phyloP scores from a whole-genome alignment of 192 early-diverging fungal genomes.

The Mortierella claussenii region DNA sequence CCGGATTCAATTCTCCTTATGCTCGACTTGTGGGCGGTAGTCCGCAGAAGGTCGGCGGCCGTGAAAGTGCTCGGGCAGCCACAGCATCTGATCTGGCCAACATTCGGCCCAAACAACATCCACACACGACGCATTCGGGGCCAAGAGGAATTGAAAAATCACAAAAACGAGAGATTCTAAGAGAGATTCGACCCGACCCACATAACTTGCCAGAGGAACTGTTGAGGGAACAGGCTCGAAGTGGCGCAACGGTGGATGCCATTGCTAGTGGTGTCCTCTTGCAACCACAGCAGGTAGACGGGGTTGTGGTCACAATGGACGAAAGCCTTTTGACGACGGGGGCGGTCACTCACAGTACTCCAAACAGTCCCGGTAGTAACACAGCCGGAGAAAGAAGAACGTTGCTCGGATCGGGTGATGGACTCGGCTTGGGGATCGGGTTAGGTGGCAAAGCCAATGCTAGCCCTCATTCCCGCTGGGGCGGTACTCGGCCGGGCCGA shows the following conservation, averaged over 20 bases:
- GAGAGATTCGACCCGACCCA: slow-evolving; percentile 43
- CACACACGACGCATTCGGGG: slow-evolving; percentile 28
- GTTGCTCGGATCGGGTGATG: slow-evolving; percentile 41
- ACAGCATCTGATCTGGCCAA: slow-evolving; percentile 21
- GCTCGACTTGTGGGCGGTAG: slow-evolving; percentile 22
- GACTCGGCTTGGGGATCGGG: slow-evolving; percentile 39
- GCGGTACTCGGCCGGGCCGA: not conserved
- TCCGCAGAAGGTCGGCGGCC: not conserved
- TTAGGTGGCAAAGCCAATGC: slow-evolving; percentile 32
- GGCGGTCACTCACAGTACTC: no score
- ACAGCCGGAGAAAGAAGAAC: slow-evolving; percentile 22
- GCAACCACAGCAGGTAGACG: not conserved
- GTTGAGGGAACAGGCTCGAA: slow-evolving; percentile 37
- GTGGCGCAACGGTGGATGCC: slow-evolving; percentile 30
- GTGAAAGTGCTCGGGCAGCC: not conserved
- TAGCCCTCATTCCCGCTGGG: slow-evolving; percentile 16
- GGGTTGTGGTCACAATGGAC: not conserved
- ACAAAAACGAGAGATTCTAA: slow-evolving; percentile 26
- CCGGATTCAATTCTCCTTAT: slow-evolving; percentile 3
- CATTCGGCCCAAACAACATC: slow-evolving; percentile 36
- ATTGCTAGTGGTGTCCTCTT: not conserved
- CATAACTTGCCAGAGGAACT: slow-evolving; percentile 47
- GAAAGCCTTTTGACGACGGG: no score
- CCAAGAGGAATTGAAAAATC: slow-evolving; percentile 39
- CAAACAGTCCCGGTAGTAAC: not conserved